phyloP scores from a whole-genome alignment of 768 basidiomycete genomes.

The Rhizopogon vesiculosus region DNA sequence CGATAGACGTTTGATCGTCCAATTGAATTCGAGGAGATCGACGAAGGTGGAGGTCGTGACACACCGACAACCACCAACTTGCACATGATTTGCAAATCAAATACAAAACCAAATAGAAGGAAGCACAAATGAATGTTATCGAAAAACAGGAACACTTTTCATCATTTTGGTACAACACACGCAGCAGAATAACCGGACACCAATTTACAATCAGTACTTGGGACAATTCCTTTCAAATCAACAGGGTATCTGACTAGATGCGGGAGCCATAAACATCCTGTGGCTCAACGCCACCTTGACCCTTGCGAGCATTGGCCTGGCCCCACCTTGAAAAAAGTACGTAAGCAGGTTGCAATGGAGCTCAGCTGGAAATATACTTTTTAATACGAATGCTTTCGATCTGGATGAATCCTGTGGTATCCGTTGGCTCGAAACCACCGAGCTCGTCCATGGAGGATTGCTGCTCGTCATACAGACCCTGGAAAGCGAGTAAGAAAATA shows the following conservation, averaged over 20 bases:
- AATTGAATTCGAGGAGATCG: too few species aligned
- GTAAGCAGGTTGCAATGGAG: background rate
- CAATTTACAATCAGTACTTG: background rate
- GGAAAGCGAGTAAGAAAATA: background rate
- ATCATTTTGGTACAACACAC: too few species aligned
- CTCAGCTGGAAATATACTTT: conserved; percentile 53
- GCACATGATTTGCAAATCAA: too few species aligned
- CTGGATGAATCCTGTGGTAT: conserved; percentile 94
- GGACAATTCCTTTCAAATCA: too few species aligned
- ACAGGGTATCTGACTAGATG: conserved; percentile 22
- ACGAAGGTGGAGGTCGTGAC: too few species aligned
- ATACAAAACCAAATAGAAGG: too few species aligned
- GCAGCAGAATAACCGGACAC: too few species aligned
- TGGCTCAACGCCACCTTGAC: conserved; percentile 71
- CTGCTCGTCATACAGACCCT: conserved; percentile 93
- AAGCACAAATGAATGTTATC: too few species aligned
- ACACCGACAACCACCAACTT: too few species aligned
- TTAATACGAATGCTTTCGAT: conserved; percentile 98
- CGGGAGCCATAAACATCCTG: conserved; percentile 78
- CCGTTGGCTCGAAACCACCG: conserved; percentile 95
- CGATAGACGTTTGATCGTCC: too few species aligned
- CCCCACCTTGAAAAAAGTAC: conserved; percentile 58
- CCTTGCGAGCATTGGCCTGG: conserved; percentile 80
- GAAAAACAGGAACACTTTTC: too few species aligned
- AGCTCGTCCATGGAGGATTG: conserved; percentile 99